A percentile compares a stretch with the other conserved stretches of the same genome.
These are phyloP conservation scores for Zygosaccharomyces siamensis DNA, from an alignment of 805 yeast species.

Conservation along the genomic window DNA sequence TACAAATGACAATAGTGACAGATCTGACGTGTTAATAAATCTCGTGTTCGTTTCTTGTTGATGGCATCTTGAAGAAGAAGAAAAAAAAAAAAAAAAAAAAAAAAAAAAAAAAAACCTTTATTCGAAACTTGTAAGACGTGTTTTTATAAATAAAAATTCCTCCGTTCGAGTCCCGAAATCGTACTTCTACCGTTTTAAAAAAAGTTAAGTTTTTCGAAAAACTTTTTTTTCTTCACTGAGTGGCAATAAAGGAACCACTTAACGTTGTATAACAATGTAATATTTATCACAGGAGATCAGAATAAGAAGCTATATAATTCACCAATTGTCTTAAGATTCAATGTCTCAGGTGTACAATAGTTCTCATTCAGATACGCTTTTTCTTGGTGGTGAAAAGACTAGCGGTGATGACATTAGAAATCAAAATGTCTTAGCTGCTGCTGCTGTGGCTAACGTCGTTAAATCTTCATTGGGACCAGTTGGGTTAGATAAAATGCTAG, in stretches of 20 bases:
- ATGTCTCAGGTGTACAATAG: slow-evolving; percentile 67
- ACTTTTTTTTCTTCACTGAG: slow-evolving; percentile 1
- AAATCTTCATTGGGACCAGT: slow-evolving; percentile 97
- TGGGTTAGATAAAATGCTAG: slow-evolving; percentile 96
- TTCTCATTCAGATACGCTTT: slow-evolving; percentile 86
- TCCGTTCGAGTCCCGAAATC: neutral
- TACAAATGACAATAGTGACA: neutral
- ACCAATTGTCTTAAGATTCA: neutral
- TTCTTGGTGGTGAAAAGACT: slow-evolving; percentile 92
- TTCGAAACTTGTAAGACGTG: neutral
- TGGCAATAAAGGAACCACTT: slow-evolving; percentile 2
- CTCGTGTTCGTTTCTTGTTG: no score
- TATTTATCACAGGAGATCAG: neutral
- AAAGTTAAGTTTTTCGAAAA: neutral
- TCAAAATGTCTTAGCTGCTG: slow-evolving; percentile 93
- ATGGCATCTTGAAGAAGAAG: no score
- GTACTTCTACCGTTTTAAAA: neutral
- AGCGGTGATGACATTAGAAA: slow-evolving; percentile 95
- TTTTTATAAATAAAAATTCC: neutral
- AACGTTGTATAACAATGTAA: neutral
- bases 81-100: neutral
- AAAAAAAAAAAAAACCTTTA: neutral
- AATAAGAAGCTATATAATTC: neutral
- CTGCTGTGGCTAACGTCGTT: slow-evolving; percentile 71
- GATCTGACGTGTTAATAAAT: neutral